phyloP scores from a whole-genome alignment of 768 basidiomycete species.

The Paxillus rubicundulus region DNA sequence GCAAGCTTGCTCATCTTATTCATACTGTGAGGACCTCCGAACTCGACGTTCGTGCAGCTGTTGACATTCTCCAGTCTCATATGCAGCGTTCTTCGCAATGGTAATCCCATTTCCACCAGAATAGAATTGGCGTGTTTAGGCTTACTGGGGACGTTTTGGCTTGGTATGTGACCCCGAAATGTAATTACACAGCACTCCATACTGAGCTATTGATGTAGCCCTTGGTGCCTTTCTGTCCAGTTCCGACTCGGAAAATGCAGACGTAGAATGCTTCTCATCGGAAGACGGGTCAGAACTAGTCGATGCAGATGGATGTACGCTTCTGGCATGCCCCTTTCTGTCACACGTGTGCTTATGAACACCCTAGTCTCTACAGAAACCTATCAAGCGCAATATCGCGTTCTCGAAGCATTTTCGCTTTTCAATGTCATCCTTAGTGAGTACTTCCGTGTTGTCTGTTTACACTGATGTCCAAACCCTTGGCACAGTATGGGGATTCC shows the following conservation, averaged over 20 bases:
- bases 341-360: conserved; percentile 1
- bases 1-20: conserved; percentile 67
- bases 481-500: conserved; percentile 47
- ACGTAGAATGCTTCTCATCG: conserved; percentile 78
- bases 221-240: conserved; percentile 70
- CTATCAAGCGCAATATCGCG: conserved; percentile 86
- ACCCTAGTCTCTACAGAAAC: conserved; percentile 74
- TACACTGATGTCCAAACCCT: conserved; percentile 7
- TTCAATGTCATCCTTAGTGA: conserved; percentile 71
- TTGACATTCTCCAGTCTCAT: conserved; percentile 45
- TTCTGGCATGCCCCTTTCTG: conserved; percentile 1
- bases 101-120: conserved; percentile 78
- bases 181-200: neutral
- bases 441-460: conserved; percentile 22
- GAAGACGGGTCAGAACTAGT: conserved; percentile 49
- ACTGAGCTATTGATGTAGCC: conserved; percentile 41
- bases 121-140: conserved; percentile 72
- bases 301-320: conserved; percentile 66
- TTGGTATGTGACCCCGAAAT: conserved; percentile 48
- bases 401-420: conserved; percentile 75
- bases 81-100: conserved; percentile 59
- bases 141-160: conserved; percentile 74
- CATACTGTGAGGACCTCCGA: conserved; percentile 50
- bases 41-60: neutral
- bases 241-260: conserved; percentile 74